A percentile compares a stretch with the other conserved stretches of the same genome.
Conservation (phyloP, 164 flowering plant species). For the Cinnamomum chago region DNA sequence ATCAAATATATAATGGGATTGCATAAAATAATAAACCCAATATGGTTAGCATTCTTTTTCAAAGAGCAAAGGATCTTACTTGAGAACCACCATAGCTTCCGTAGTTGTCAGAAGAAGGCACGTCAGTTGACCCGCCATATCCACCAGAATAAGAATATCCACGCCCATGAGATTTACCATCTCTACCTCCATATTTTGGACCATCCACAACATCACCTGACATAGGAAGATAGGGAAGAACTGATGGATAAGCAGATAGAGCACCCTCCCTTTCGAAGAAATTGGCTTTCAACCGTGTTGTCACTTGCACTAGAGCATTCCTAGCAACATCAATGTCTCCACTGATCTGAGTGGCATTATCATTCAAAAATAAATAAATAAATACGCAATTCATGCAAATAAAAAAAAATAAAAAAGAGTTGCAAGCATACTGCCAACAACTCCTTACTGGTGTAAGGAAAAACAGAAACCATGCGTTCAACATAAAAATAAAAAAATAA, state of each 20-base stretch:
- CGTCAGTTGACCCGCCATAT: slow-evolving; percentile 68
- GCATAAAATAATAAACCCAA: not conserved
- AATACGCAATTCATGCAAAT: too few species aligned
- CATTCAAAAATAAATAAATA: not conserved
- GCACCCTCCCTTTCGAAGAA: slow-evolving; percentile 90
- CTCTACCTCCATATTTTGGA: slow-evolving; percentile 64
- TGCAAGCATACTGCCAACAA: too few species aligned
- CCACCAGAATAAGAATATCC: slow-evolving; percentile 69
- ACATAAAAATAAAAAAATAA: too few species aligned
- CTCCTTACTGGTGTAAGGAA: too few species aligned
- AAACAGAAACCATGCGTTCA: too few species aligned
- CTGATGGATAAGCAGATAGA: slow-evolving; percentile 62
- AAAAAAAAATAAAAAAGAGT: too few species aligned
- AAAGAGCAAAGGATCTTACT: slow-evolving; percentile 30
- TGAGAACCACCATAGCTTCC: slow-evolving; percentile 62
- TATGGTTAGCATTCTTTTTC: not conserved
- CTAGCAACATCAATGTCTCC: slow-evolving; percentile 84
- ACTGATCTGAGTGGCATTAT: slow-evolving; percentile 54
- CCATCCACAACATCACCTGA: slow-evolving; percentile 56
- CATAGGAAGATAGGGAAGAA: slow-evolving; percentile 72
- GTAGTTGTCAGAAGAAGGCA: slow-evolving; percentile 51
- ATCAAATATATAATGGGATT: not conserved
- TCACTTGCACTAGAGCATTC: slow-evolving; percentile 81
- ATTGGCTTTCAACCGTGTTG: slow-evolving; percentile 76
- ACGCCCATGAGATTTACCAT: slow-evolving; percentile 69